Conservation (phyloP, 1,284 basidiomycete species). For the Cryptococcus sp. region DNA sequence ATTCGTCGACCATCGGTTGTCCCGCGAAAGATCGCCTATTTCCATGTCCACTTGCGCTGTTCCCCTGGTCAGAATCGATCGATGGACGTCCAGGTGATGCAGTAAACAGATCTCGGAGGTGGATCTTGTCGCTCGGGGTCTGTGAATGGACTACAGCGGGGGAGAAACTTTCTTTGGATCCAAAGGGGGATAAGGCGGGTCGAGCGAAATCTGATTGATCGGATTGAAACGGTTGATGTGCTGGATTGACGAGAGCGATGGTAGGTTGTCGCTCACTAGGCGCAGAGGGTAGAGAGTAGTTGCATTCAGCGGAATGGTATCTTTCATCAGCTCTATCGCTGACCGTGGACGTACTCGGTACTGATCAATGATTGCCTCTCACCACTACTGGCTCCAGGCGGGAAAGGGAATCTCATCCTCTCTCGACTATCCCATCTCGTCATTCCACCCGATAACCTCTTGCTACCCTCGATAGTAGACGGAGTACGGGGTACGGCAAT, state of each 20-base stretch:
- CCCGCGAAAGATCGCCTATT: neutral
- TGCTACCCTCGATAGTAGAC: neutral
- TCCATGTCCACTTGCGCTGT: neutral
- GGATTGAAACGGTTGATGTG: neutral
- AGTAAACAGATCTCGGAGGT: neutral
- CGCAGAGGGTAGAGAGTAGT: neutral
- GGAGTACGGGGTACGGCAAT: neutral
- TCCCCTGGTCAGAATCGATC: neutral
- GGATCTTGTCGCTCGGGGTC: neutral
- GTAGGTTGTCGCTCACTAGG: neutral
- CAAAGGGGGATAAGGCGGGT: neutral
- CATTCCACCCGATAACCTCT: neutral
- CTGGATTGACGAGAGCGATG: neutral
- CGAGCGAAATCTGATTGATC: neutral
- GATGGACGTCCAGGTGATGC: neutral
- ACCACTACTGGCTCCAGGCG: neutral
- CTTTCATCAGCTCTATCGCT: neutral
- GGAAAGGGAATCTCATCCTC: neutral
- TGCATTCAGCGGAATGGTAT: neutral
- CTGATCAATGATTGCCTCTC: neutral
- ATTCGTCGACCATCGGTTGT: neutral
- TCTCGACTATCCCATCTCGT: neutral
- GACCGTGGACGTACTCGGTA: neutral
- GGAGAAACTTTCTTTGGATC: neutral
- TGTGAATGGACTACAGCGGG: neutral